phyloP scores from a whole-genome alignment of 345 rosid genomes.

The Citrus reticulata region DNA sequence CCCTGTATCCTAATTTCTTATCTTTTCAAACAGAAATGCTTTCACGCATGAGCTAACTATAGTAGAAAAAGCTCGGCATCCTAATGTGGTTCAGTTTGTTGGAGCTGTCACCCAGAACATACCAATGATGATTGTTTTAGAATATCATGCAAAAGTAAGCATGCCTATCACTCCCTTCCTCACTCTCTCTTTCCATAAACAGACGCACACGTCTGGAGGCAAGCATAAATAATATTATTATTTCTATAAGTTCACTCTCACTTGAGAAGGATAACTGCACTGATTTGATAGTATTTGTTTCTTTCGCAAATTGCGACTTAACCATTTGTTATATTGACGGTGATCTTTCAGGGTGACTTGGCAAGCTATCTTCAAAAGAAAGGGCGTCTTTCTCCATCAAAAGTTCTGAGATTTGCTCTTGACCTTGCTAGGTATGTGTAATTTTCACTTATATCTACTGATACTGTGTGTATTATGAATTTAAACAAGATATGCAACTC shows the following conservation, averaged over 20 bases:
- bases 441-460: slow-evolving; percentile 7
- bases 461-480: slow-evolving; percentile 1
- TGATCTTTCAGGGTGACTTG: slow-evolving; percentile 73
- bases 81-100: slow-evolving; percentile 95
- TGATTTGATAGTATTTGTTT: background rate
- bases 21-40: slow-evolving; percentile 53
- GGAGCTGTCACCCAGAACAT: slow-evolving; percentile 97
- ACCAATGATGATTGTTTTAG: slow-evolving; percentile 96
- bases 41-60: slow-evolving; percentile 80
- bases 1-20: background rate
- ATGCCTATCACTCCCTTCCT: slow-evolving; percentile 12
- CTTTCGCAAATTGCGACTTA: background rate
- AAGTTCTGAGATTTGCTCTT: slow-evolving; percentile 73
- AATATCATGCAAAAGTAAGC: slow-evolving; percentile 80
- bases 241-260: background rate
- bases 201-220: background rate
- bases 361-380: slow-evolving; percentile 78
- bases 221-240: background rate
- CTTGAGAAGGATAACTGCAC: background rate
- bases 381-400: slow-evolving; percentile 84
- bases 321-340: slow-evolving; percentile 1
- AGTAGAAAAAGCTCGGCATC: slow-evolving; percentile 90
- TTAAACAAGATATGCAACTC: background rate
- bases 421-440: slow-evolving; percentile 80
- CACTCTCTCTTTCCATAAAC: background rate